Percentiles rank a stretch among this genome's conserved stretches.
Conservation (phyloP, 306 rosid genomes). For the Cercis canadensis region DNA sequence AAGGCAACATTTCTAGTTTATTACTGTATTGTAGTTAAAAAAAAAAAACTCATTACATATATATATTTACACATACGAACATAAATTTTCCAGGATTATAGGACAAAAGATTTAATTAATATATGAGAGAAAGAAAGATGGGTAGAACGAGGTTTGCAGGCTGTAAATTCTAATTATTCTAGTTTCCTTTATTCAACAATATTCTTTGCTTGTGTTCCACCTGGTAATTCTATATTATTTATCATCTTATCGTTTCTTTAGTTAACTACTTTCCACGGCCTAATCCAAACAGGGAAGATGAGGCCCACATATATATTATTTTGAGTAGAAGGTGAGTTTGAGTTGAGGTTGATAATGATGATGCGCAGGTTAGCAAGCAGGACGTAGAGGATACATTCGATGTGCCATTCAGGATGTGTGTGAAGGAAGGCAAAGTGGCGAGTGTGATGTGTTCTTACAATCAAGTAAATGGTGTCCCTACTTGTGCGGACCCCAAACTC, state of each 20-base stretch:
- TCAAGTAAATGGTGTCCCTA: slow-evolving; percentile 95
- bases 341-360: not conserved
- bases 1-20: not conserved
- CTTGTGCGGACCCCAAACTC: slow-evolving; percentile 93
- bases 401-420: slow-evolving; percentile 92
- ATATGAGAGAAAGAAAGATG: no score
- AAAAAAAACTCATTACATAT: no score
- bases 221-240: not conserved
- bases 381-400: slow-evolving; percentile 88
- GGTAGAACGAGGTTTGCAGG: no score
- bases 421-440: slow-evolving; percentile 84
- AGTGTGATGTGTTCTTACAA: slow-evolving; percentile 96
- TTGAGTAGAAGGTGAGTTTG: slow-evolving; percentile 3
- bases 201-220: not conserved
- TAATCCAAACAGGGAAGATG: not conserved
- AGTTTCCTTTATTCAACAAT: no score
- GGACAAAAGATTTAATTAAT: no score
- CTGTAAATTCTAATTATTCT: no score
- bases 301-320: not conserved
- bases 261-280: no score
- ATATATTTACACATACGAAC: no score
- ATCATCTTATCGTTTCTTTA: slow-evolving; percentile 12
- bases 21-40: not conserved
- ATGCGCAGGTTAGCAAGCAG: slow-evolving; percentile 80
- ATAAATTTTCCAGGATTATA: no score